Evolutionary conservation across 129 eudicot genomes (phyloP).

Genomic region (Tagetes patula): DNA sequence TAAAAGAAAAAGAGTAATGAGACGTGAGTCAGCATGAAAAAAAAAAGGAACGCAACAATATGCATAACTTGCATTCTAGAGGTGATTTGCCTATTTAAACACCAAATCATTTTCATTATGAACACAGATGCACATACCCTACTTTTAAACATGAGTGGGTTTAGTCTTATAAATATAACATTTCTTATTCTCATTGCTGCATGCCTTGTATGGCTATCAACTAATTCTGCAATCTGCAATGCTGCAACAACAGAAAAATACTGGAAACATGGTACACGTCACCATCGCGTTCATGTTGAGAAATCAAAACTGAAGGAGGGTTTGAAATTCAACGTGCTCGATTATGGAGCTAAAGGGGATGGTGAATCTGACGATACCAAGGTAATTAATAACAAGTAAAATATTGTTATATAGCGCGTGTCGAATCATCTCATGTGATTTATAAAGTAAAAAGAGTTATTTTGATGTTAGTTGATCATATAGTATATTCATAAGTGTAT

Average conservation of each 20-base stretch:
- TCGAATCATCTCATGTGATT: background rate
- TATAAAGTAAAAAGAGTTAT: background rate
- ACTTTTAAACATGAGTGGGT: conserved; percentile 44
- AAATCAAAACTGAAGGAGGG: conserved; percentile 34
- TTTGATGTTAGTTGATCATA: background rate
- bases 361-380: conserved; percentile 70
- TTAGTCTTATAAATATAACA: conserved; percentile 47
- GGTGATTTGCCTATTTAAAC: conserved; percentile 52
- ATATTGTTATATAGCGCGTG: background rate
- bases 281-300: conserved; percentile 33
- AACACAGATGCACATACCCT: conserved; percentile 18
- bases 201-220: conserved; percentile 45
- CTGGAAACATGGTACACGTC: conserved; percentile 43
- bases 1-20: conserved; percentile 9
- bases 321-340: conserved; percentile 46
- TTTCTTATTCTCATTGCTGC: conserved; percentile 39
- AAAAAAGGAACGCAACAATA: conserved; percentile 40
- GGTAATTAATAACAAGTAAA: conserved; percentile 39
- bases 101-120: conserved; percentile 29
- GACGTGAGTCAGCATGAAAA: conserved; percentile 29
- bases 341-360: conserved; percentile 85
- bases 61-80: conserved; percentile 10
- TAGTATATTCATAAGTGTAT: conserved; percentile 18
- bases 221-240: conserved; percentile 43
- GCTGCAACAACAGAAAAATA: conserved; percentile 55